Evolutionary conservation across 495 filamentous ascomycete species (phyloP), one percentile per base, ranked within the genome.

Genomic region (Daldinia grandis): DNA sequence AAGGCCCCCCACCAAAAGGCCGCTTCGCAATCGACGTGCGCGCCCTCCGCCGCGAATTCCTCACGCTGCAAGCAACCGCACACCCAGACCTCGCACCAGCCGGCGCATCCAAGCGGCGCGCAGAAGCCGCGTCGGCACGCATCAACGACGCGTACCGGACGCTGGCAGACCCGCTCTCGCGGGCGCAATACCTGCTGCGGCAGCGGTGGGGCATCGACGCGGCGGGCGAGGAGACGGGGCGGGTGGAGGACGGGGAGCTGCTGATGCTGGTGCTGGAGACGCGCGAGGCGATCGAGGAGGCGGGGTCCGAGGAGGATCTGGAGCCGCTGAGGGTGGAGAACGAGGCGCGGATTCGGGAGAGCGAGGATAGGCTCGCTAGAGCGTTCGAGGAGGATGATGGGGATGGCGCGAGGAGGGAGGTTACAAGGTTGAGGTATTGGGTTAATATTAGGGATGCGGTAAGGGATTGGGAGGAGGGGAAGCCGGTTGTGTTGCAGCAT

Each of bases 91-190:
- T 69, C 31, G 58, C 47, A 8, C 82, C 24, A 73, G 81, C 51
- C 56, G 55, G 38, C 35, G 31, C 50, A 73, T 21, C 42, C 7
- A 47, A 68, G 81, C 77, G 81, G 50, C 85, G 82, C 25, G 93
- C 91, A 24, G 91, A 94, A 78, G 89, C 85, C 0, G 83, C 89
- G 5, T 94, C 91, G 3, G 87, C 93, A 8, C 85, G 86, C 19
- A 92, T 98, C 78, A 97, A 97, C 82, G 87, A 92, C 54, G 95
- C 95, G 0, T 98, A 96, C 85, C 89, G 87, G 66, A 96, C 93
- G 7, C 87, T 99, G 1, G 79, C 85, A 21, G 83, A 88, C 62
- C 93, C 95, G 31, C 83, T 99, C 2, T 79, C 83, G 28, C 86
- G 95, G 8, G 93, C 94, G 51, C 93, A 97, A 74, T 97, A 99